phyloP scores from a whole-genome alignment of 1,284 basidiomycete genomes.

The Spongiforma sp. region DNA sequence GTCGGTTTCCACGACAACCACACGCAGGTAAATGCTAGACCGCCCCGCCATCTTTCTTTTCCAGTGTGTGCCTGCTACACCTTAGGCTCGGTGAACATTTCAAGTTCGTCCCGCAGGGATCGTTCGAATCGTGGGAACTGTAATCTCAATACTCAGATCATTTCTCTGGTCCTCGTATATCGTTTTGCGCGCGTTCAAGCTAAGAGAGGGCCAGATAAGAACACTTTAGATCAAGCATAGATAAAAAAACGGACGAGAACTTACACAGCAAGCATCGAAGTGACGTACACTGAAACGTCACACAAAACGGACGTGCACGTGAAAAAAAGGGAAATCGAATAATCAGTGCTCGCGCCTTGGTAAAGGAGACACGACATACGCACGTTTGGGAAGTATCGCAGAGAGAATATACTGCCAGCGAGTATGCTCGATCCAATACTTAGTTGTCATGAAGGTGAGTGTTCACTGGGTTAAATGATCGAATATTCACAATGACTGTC shows the following conservation, averaged over 20 bases:
- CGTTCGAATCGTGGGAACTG: slow-evolving; percentile 1
- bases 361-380: neutral
- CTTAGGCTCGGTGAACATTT: too few relatives aligned
- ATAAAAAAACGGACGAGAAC: neutral
- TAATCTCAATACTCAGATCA: neutral
- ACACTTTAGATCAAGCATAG: too few relatives aligned
- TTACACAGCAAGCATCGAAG: slow-evolving; percentile 6
- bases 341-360: too few relatives aligned
- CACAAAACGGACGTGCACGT: neutral
- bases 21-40: too few relatives aligned
- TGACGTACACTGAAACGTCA: neutral
- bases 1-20: too few relatives aligned
- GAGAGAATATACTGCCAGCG: slow-evolving; percentile 1
- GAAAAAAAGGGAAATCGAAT: neutral
- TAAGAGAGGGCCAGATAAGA: neutral
- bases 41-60: too few relatives aligned
- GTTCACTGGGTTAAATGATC: neutral
- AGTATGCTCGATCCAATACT: neutral
- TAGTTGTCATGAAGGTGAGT: neutral
- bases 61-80: too few relatives aligned
- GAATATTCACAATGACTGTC: neutral
- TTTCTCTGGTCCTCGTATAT: neutral
- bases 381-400: neutral
- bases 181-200: slow-evolving; percentile 7
- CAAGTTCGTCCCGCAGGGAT: too few relatives aligned